phyloP scores from a whole-genome alignment of 371 early-diverging fungal genomes.

The Scutellospora calospora region DNA sequence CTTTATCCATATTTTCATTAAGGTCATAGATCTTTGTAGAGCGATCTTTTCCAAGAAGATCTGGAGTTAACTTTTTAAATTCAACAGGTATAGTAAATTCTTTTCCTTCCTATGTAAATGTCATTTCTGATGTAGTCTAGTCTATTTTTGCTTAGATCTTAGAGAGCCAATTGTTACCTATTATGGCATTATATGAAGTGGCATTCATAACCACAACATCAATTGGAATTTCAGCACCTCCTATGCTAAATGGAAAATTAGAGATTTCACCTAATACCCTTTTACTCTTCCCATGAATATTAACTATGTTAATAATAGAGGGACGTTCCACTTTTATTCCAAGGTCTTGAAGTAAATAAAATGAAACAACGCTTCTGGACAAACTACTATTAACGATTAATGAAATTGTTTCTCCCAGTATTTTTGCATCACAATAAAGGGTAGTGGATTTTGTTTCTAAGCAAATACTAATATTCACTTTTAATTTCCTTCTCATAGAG shows the following conservation, averaged over 20 bases:
- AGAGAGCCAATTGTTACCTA: neutral
- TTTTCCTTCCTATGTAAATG: neutral
- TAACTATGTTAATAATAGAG: too few relatives aligned
- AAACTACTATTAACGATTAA: neutral
- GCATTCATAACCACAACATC: neutral
- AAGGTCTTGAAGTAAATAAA: neutral
- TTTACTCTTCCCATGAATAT: neutral
- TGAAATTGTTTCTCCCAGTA: neutral
- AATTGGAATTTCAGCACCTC: neutral
- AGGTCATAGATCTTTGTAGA: too few relatives aligned
- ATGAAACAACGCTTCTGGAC: neutral
- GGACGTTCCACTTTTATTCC: neutral
- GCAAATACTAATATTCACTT: neutral
- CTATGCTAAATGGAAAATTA: neutral
- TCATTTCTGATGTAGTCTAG: neutral
- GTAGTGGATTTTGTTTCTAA: neutral
- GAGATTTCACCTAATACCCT: neutral
- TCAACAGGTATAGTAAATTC: neutral
- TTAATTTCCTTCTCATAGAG: neutral
- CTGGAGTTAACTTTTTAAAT: neutral
- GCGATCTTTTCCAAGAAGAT: neutral
- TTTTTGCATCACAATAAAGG: neutral
- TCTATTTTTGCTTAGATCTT: neutral
- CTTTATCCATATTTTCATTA: too few relatives aligned
- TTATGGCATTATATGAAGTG: neutral